Percentiles rank a stretch among this genome's conserved stretches.
These are phyloP conservation scores for Penicillium ucsense DNA, from an alignment of 495 filamentous ascomycete species.

Conservation along the genomic window DNA sequence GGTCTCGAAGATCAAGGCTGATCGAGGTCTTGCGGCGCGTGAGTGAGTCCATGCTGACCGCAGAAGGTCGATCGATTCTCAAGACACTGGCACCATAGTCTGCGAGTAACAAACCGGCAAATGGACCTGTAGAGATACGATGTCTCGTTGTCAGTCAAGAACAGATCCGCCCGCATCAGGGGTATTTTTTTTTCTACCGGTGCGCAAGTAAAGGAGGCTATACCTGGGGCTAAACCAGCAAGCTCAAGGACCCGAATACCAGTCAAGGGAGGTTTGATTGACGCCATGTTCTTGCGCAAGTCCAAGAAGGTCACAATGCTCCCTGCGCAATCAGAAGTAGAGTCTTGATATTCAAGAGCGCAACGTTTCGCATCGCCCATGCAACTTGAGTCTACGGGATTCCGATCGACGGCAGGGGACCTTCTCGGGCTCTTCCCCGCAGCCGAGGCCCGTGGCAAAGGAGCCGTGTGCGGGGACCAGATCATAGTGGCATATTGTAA, in stretches of 20 bases:
- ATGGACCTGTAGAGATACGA: conserved; percentile 52
- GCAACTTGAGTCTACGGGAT: neutral
- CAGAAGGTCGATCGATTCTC: conserved; percentile 64
- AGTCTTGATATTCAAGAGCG: too few relatives aligned
- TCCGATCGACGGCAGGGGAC: neutral
- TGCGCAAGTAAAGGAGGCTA: neutral
- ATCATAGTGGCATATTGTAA: neutral
- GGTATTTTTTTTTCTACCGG: too few relatives aligned
- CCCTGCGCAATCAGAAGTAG: too few relatives aligned
- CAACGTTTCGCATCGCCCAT: too few relatives aligned
- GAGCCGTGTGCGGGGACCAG: conserved; percentile 18
- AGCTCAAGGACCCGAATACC: conserved; percentile 82
- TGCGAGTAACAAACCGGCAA: conserved; percentile 77
- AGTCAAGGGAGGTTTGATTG: conserved; percentile 51
- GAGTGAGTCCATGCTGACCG: conserved; percentile 48
- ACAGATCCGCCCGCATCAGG: too few relatives aligned
- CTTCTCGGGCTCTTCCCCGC: conserved; percentile 8
- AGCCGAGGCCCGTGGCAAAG: conserved; percentile 24
- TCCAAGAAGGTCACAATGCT: too few relatives aligned
- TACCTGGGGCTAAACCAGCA: conserved; percentile 82
- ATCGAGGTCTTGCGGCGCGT: conserved; percentile 73
- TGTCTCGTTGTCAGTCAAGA: neutral
- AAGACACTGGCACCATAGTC: conserved; percentile 84
- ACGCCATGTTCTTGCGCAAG: conserved; percentile 5
- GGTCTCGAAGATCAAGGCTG: conserved; percentile 63